Base-by-base conservation (phyloP, 345 rosid species). In the Lepidium africanum region DNA sequence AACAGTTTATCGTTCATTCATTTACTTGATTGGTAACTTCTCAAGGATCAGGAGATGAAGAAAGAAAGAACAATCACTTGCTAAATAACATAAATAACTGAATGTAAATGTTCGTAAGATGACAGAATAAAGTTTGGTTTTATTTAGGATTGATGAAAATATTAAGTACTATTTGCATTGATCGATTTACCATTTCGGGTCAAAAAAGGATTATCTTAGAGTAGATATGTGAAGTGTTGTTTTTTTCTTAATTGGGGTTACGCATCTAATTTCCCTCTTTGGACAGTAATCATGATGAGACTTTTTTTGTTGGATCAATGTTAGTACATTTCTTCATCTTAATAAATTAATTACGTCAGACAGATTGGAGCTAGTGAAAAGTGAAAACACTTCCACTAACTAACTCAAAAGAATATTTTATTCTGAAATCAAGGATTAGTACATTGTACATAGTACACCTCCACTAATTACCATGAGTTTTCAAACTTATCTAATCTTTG, bases 181-280 rank as follows among this genome's bases (percentile, higher is more conserved):
- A 10, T 63, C 39, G 55, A 36, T 50, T 23, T 7, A 15, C 13
- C 16, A 39, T 10, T 39, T 49, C 3, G n/a, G 23, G 32, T 25
- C 32, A 27, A 27, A 27, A 27, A 30, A 6, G 6, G 13, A 10
- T 33, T 35, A 48, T 19, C 7, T 49, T 49, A 32, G 58, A 8
- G 39, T 19, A 47, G 10, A 32, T 33, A 25, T 10, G 35, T 3
- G 12, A 38, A 67, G 17, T 42, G 27, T 63, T 55, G 39, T 57
- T 50, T 45, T n/a, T 65, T 65, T 49, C 71, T 73, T 64, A 19
- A 40, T 49, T 49, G 66, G 66, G 71, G 71, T 50, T 60, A 58
- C 39, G 30, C 33, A 49, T 58, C 32, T 19, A 65, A 58, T 65
- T 65, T 65, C 65, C 60, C 71, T 65, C 65, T 73, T 58, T 39